Evolutionary conservation across 106 monocot genomes (phyloP), one percentile per base, ranked within the genome.

Genomic region (Alisma plantagoaquatica): DNA sequence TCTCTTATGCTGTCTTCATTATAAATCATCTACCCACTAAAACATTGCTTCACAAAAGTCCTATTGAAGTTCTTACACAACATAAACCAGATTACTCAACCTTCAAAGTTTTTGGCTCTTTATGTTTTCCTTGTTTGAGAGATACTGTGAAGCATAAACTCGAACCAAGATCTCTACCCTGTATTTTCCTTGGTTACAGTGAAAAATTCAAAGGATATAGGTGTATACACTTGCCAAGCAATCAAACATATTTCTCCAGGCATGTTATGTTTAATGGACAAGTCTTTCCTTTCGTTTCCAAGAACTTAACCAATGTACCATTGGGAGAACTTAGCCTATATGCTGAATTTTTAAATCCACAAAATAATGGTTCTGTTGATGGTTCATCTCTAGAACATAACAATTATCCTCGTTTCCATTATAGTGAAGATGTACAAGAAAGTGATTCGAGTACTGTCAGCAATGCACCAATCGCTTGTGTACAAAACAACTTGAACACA

Each of bases 21-120:
- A 46, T 60, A 16, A 60, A 60, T 15, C 24, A 46, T 8, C 17
- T 60, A 3, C 47, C 60, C 15, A 30, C 46, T 5, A 3, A 17
- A 1, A 6, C 22, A 24, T 3, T 29, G 7, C 2, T 4, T 1
- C 2, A 5, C 21, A 45, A 18, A 7, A 46, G 23, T 46, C 60
- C 60, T 9, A 4, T 16, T 23, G 0, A n/a, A 9, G 20, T 23
- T 24, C 23, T 41, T 1, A 41, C 35, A 23, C 22, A 15, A 14
- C 4, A 23, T 10, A 1, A 10, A 2, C 38, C 56, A 0, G 2
- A 3, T 12, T 57, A 57, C 25, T 3, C 1, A 12, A 10, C 4
- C 8, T 23, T 57, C 2, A 4, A 0, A 3, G 24, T 9, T 9
- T 41, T 57, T 41, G 56, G 56, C 10, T 57, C 38, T 14, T 23